A percentile compares a stretch with the other conserved stretches of the same genome.
Evolutionary conservation across 2,329 filamentous ascomycete species (phyloP).

Genomic region (Stemphylium beticola): DNA sequence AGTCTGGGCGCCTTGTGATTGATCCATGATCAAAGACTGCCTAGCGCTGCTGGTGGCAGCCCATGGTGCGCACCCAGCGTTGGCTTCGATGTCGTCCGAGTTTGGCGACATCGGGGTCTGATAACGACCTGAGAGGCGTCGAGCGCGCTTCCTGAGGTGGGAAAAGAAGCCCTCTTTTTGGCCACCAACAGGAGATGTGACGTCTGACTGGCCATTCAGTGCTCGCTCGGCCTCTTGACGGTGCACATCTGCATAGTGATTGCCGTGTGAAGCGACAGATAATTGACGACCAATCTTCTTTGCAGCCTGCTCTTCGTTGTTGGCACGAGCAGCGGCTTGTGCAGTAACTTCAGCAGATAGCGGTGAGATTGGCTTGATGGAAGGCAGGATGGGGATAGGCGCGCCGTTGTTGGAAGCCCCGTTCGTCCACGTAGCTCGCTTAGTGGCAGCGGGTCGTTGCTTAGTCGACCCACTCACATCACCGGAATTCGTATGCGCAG

Average conservation of each 20-base stretch:
- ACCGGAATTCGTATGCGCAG: constrained; percentile 53
- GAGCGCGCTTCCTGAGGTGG: constrained; percentile 89
- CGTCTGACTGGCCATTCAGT: constrained; percentile 78
- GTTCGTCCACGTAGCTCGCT: constrained; percentile 93
- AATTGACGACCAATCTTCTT: constrained; percentile 97
- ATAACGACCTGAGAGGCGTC: constrained; percentile 89
- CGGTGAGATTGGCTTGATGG: constrained; percentile 93
- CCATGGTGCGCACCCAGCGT: constrained; percentile 90
- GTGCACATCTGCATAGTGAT: constrained; percentile 89
- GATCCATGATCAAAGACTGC: constrained; percentile 78
- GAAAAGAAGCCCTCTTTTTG: constrained; percentile 98
- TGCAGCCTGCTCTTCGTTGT: constrained; percentile 67
- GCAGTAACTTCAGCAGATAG: constrained; percentile 92
- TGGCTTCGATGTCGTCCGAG: constrained; percentile 89
- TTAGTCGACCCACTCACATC: constrained; percentile 56
- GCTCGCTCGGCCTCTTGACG: constrained; percentile 90
- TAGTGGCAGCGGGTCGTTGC: constrained; percentile 66
- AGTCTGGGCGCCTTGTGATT: constrained; percentile 54
- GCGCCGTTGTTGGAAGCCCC: constrained; percentile 75
- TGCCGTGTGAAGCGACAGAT: constrained; percentile 88
- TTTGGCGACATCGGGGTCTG: constrained; percentile 79
- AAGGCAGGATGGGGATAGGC: constrained; percentile 94
- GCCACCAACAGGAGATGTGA: constrained; percentile 76
- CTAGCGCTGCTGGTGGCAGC: constrained; percentile 76
- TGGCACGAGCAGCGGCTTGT: constrained; percentile 74